These are phyloP conservation scores for Aquanectria penicillioides DNA, from an alignment of 2,329 filamentous ascomycete species.

Conservation along the genomic window DNA sequence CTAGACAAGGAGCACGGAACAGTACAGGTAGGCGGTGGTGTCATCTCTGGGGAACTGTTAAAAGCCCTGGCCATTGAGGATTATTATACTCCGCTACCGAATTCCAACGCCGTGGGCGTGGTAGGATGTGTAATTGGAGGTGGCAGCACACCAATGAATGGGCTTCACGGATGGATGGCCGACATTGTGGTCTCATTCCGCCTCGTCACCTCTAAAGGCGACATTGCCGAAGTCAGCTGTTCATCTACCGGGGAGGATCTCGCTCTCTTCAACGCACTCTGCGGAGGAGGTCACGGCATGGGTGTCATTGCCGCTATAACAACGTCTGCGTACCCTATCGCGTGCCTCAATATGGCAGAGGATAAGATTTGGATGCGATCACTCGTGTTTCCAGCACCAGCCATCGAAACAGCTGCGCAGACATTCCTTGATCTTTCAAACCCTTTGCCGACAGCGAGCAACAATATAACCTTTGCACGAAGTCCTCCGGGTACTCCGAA, in stretches of 20 bases:
- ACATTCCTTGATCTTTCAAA: slow-evolving; percentile 35
- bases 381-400: slow-evolving; percentile 41
- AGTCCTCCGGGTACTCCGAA: slow-evolving; percentile 43
- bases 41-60: slow-evolving; percentile 39
- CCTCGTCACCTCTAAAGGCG: slow-evolving; percentile 37
- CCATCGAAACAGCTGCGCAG: slow-evolving; percentile 32
- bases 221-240: slow-evolving; percentile 24
- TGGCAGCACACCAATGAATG: slow-evolving; percentile 40
- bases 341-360: slow-evolving; percentile 38
- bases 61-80: slow-evolving; percentile 35
- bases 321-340: slow-evolving; percentile 37
- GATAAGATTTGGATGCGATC: slow-evolving; percentile 46
- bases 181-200: slow-evolving; percentile 44
- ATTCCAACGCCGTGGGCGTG: slow-evolving; percentile 41
- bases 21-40: slow-evolving; percentile 45
- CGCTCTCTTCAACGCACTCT: slow-evolving; percentile 43
- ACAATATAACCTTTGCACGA: slow-evolving; percentile 40
- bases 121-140: slow-evolving; percentile 42
- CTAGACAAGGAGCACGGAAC: slow-evolving; percentile 38
- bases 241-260: slow-evolving; percentile 34
- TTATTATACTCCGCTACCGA: slow-evolving; percentile 45
- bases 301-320: slow-evolving; percentile 45
- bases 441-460: slow-evolving; percentile 23
- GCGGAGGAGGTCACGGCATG: slow-evolving; percentile 49
- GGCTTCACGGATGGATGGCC: slow-evolving; percentile 46